Base-by-base conservation (phyloP, 2,329 filamentous ascomycete species). In the Bipolaris zeicola region DNA sequence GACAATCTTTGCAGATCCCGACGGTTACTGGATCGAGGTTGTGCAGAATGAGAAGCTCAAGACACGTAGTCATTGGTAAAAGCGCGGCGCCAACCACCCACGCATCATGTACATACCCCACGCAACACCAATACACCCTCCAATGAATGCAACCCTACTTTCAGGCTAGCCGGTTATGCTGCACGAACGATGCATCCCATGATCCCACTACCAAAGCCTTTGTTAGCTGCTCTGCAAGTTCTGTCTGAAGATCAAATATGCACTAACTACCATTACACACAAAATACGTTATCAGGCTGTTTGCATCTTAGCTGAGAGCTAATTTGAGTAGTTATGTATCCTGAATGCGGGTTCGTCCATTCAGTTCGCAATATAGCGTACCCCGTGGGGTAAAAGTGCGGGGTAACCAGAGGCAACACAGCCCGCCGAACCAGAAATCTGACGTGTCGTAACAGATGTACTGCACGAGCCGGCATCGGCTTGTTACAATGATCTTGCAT, bases 1-100 rank as follows among this genome's bases (percentile, higher is more conserved):
- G 44, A 72, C 39, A 41, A 13, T 3, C 14, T 3, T 3, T n/a
- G 16, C 45, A 78, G 78, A 80, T 62, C 92, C 93, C 0, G 92
- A 96, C 77, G 86, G 85, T 46, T 96, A 96, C 79, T 96, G 90
- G 91, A 84, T 92, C 51, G 85, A 87, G 73, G 77, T 88, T 33
- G 80, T 96, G 48, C 91, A 96, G 80, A 96, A 96, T 68, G 88
- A 91, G 78, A 82, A 80, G 51, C 80, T 90, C 57, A 83, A 82
- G 70, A 72, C 71, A 61, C 66, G 73, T 52, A 64, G 65, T 52
- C 76, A 75, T 62, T 76, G 74, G 75, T 78, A 70, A 73, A 57
- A 16, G 37, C 36, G 50, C 53, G 43, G 45, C 45, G 51, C 51
- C 50, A 44, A 49, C 38, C 50, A 55, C 48, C 55, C 37, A 20